A percentile compares a stretch with the other conserved stretches of the same genome.
Evolutionary conservation across 2,329 filamentous ascomycete species (phyloP).

Genomic region (Fusarium oxysporum): DNA sequence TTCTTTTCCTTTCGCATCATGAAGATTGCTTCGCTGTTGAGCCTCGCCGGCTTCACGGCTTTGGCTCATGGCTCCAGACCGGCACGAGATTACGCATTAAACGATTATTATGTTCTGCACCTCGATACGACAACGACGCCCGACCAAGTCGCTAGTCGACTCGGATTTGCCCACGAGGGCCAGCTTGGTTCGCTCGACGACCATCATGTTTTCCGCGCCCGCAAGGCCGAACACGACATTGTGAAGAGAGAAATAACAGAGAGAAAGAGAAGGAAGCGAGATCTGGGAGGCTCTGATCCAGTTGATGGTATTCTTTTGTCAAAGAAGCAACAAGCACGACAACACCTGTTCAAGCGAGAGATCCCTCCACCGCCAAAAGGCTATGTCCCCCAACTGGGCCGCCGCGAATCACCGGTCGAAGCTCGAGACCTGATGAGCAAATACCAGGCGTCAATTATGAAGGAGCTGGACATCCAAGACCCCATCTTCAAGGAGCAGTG

Average conservation of each 20-base stretch:
- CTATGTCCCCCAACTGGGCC: conserved; percentile 20
- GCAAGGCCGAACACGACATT: conserved; percentile 70
- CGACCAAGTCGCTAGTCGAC: conserved; percentile 73
- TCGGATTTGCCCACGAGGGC: conserved; percentile 86
- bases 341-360: conserved; percentile 65
- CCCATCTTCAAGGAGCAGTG: conserved; percentile 95
- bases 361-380: conserved; percentile 55
- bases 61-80: conserved; percentile 62
- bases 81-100: conserved; percentile 77
- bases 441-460: conserved; percentile 70
- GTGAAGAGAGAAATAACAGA: conserved; percentile 66
- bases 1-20: conserved; percentile 49
- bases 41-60: conserved; percentile 64
- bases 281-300: conserved; percentile 62
- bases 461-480: conserved; percentile 80
- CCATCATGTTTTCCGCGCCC: conserved; percentile 88
- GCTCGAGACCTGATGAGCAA: conserved; percentile 60
- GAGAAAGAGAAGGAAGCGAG: conserved; percentile 72
- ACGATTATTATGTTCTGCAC: conserved; percentile 95
- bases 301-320: conserved; percentile 82
- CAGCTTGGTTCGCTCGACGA: conserved; percentile 79
- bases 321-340: conserved; percentile 74
- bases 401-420: not conserved
- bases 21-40: conserved; percentile 65
- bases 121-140: conserved; percentile 76